These are phyloP conservation scores for Saussurea involucrata DNA, from an alignment of 129 eudicot genomes.

Conservation along the genomic window DNA sequence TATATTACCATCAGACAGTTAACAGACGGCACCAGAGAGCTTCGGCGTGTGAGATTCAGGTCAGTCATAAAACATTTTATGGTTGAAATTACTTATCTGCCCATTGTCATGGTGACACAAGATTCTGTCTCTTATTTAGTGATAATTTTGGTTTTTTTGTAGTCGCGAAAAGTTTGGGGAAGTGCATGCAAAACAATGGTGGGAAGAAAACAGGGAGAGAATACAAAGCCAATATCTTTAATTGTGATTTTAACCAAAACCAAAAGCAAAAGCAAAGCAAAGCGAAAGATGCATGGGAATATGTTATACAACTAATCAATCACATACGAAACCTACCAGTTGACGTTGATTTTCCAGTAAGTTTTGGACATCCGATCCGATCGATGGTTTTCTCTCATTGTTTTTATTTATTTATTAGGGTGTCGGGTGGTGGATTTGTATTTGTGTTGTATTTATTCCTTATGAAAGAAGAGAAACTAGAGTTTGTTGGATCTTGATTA, in stretches of 20 bases:
- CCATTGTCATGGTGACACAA: background rate
- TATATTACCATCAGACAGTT: conserved; percentile 89
- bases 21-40: conserved; percentile 90
- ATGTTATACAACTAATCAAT: background rate
- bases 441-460: conserved; percentile 22
- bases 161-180: conserved; percentile 96
- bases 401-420: background rate
- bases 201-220: conserved; percentile 96
- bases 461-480: conserved; percentile 13
- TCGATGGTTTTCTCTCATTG: background rate
- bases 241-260: background rate
- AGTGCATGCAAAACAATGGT: conserved; percentile 84
- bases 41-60: conserved; percentile 96
- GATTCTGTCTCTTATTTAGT: background rate
- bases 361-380: background rate
- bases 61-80: conserved; percentile 14
- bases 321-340: background rate
- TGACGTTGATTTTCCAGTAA: background rate
- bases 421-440: background rate
- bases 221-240: conserved; percentile 93
- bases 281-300: background rate
- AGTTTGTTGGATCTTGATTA: conserved; percentile 14
- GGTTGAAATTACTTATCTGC: background rate
- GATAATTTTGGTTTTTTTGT: background rate
- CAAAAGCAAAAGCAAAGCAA: background rate